These are phyloP conservation scores for Aurantiochytrium sp. DNA, from an alignment of 108 stramenopile genomes.

Conservation along the genomic window DNA sequence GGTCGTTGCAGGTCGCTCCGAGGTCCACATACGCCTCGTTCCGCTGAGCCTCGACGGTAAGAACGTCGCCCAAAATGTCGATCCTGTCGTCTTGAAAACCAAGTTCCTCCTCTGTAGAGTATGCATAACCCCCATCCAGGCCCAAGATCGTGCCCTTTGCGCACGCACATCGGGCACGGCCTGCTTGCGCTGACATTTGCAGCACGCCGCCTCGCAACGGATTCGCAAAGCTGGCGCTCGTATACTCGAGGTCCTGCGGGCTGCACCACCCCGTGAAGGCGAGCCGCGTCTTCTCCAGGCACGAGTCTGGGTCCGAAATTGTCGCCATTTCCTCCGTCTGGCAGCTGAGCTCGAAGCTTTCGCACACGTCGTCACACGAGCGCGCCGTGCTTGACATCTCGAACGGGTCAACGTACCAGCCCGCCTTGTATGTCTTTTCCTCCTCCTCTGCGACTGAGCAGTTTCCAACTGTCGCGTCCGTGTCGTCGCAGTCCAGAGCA, in stretches of 20 bases:
- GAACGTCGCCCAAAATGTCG: background rate
- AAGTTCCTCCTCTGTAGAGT: background rate
- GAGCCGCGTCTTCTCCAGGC: background rate
- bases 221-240: background rate
- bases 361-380: background rate
- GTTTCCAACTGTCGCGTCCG: background rate
- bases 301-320: background rate
- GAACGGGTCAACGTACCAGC: background rate
- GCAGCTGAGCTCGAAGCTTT: background rate
- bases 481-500: background rate
- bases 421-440: background rate
- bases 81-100: background rate
- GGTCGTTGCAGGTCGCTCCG: background rate
- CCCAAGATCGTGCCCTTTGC: background rate
- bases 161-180: background rate
- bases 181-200: background rate
- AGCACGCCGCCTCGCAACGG: background rate
- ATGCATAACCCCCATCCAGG: background rate
- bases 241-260: background rate
- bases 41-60: background rate
- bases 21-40: background rate
- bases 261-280: background rate
- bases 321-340: background rate
- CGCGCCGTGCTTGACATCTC: background rate
- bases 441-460: too few species aligned